Evolutionary conservation across 2,329 filamentous ascomycete genomes (phyloP), one percentile per base, ranked within the genome.

Genomic region (Ascocoryne sarcoides): DNA sequence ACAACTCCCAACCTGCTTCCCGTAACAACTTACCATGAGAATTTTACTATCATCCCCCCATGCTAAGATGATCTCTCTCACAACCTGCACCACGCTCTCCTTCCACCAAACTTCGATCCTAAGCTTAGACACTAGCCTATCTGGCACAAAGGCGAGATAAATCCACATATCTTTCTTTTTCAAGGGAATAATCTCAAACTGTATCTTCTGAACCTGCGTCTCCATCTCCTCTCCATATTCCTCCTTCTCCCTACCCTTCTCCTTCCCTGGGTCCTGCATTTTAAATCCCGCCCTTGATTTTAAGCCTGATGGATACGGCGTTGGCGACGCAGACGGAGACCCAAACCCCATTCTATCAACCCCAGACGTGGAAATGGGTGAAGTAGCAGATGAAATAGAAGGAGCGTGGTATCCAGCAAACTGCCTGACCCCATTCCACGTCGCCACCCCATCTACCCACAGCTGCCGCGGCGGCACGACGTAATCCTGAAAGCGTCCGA

Each of bases 371-470:
- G 12, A 26, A 26, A 12, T 7, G 17, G 60, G 39, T 0, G 62
- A 59, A 53, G 64, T 63, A 2, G 65, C 65, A n/a, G n/a, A n/a
- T n/a, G n/a, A n/a, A n/a, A n/a, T n/a, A n/a, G n/a, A n/a, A n/a
- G n/a, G n/a, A n/a, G n/a, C n/a, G n/a, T n/a, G n/a, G n/a, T n/a
- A n/a, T n/a, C n/a, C n/a, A 3, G 68, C 62, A 40, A 70, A 69
- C 40, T 71, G 67, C 12, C 57, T 54, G 1, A 69, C 62, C 1
- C 60, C 62, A 18, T 60, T 45, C 1, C 32, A 36, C 1, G 44
- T 51, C 1, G 60, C 59, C 21, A 68, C 60, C 1, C 65, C 67
- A 50, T 70, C 65, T 0, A 71, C 51, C 64, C 62, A 67, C 2
- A 40, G 37, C 42, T 69, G 66, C 0, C 38, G 23, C 7, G 23